These are phyloP conservation scores for Lachancea kluyveri DNA, from an alignment of 805 yeast genomes.

Conservation along the genomic window DNA sequence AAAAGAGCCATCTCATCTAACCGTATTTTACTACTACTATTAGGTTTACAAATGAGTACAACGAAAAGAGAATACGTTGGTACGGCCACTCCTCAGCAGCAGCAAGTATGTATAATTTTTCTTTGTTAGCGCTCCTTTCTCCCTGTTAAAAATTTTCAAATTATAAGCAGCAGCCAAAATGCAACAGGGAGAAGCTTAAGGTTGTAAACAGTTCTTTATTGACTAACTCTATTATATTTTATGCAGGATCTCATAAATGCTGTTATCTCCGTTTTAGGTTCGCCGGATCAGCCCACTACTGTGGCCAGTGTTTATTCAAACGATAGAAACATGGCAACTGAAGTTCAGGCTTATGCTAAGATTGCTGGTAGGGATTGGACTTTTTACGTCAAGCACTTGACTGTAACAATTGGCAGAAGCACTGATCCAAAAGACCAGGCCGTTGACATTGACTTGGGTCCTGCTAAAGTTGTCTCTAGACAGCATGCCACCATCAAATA, in stretches of 20 bases:
- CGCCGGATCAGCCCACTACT: conserved; percentile 69
- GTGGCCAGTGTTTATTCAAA: conserved; percentile 73
- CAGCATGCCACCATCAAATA: conserved; percentile 82
- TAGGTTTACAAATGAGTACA: no score
- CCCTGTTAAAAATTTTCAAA: no score
- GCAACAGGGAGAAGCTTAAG: no score
- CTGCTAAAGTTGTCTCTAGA: conserved; percentile 94
- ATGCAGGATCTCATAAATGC: conserved; percentile 49
- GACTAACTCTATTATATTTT: no score
- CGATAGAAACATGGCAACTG: conserved; percentile 54
- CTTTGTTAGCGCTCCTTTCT: no score
- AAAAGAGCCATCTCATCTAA: no score
- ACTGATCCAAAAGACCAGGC: conserved; percentile 36
- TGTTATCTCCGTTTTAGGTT: conserved; percentile 60
- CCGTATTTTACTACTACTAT: no score
- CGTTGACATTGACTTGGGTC: conserved; percentile 81
- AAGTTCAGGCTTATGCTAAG: conserved; percentile 97
- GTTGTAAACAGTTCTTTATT: no score
- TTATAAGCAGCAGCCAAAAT: no score
- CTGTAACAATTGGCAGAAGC: conserved; percentile 80
- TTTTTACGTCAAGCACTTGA: conserved; percentile 75
- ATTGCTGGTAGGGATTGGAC: conserved; percentile 94
- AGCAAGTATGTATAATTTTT: conserved; percentile 10
- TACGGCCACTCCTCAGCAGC: conserved; percentile 8
- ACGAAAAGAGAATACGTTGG: conserved; percentile 5